Evolutionary conservation across 2,329 filamentous ascomycete genomes (phyloP).

Genomic region (Fusarium albosuccineum): DNA sequence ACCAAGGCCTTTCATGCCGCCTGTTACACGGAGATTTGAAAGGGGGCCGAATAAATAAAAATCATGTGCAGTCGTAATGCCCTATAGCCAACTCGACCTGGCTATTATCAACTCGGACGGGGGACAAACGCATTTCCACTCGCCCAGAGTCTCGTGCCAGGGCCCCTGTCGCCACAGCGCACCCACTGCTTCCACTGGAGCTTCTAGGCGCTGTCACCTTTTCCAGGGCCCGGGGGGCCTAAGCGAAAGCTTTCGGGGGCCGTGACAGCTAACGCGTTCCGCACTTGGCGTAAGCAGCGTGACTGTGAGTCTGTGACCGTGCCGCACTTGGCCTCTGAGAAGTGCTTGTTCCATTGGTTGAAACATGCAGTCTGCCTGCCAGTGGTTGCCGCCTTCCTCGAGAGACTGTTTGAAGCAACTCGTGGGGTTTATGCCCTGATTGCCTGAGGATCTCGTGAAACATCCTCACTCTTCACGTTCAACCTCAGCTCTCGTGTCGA

Average conservation of each 20-base stretch:
- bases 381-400: slow-evolving; percentile 15
- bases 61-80: too few relatives aligned
- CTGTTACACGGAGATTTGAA: too few relatives aligned
- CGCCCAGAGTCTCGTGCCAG: slow-evolving; percentile 9
- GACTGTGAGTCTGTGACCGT: neutral
- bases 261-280: slow-evolving; percentile 6
- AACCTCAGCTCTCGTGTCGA: slow-evolving; percentile 21
- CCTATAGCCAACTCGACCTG: too few relatives aligned
- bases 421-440: neutral
- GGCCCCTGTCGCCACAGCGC: slow-evolving; percentile 23
- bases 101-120: too few relatives aligned
- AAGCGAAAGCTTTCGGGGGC: neutral
- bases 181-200: slow-evolving; percentile 24
- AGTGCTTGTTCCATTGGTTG: neutral
- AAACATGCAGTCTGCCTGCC: slow-evolving; percentile 2
- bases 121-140: too few relatives aligned
- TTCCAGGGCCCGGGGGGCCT: neutral
- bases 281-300: slow-evolving; percentile 1
- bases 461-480: slow-evolving; percentile 15
- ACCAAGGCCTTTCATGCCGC: too few relatives aligned
- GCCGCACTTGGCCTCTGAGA: neutral
- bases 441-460: neutral
- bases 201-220: slow-evolving; percentile 33
- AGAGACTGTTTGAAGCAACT: neutral
- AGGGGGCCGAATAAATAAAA: too few relatives aligned